Conservation (phyloP, 2,329 filamentous ascomycete species). For the Plenodomus tracheiphilus region DNA sequence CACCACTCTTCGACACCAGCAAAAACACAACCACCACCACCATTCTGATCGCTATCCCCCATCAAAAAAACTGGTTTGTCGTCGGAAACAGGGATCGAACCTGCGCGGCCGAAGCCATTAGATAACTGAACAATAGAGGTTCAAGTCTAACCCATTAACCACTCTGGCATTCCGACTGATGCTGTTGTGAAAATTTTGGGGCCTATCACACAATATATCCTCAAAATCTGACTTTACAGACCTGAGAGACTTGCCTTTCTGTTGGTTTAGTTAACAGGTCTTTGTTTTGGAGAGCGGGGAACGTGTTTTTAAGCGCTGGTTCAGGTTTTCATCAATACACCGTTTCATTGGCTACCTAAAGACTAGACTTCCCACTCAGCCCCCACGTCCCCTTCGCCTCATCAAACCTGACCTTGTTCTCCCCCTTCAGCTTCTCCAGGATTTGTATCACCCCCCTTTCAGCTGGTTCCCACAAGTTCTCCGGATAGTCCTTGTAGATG, state of each 20-base stretch:
- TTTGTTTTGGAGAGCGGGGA: background rate
- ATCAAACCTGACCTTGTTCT: slow-evolving; percentile 64
- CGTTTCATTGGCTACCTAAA: slow-evolving; percentile 25
- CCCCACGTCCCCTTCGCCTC: slow-evolving; percentile 41
- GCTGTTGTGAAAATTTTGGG: slow-evolving; percentile 1
- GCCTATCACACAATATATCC: slow-evolving; percentile 1
- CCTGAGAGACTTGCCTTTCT: background rate
- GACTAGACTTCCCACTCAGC: slow-evolving; percentile 36
- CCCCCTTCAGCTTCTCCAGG: slow-evolving; percentile 73
- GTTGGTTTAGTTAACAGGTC: no score
- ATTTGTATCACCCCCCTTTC: slow-evolving; percentile 77
- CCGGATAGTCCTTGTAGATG: slow-evolving; percentile 80
- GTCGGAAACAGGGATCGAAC: slow-evolving; percentile 47
- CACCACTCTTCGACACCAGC: no score
- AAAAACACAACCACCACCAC: no score
- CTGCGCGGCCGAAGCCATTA: slow-evolving; percentile 49
- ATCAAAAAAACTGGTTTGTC: no score
- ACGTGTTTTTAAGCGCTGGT: background rate
- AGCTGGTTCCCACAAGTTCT: slow-evolving; percentile 74
- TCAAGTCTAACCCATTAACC: slow-evolving; percentile 51
- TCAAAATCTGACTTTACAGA: background rate
- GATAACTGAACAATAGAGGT: slow-evolving; percentile 43
- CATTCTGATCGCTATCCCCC: no score
- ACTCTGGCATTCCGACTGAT: slow-evolving; percentile 43
- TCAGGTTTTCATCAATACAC: slow-evolving; percentile 1